Evolutionary conservation across 1,139 yeast genomes (phyloP).

Genomic region (Lodderomyces oxycetoniae): DNA sequence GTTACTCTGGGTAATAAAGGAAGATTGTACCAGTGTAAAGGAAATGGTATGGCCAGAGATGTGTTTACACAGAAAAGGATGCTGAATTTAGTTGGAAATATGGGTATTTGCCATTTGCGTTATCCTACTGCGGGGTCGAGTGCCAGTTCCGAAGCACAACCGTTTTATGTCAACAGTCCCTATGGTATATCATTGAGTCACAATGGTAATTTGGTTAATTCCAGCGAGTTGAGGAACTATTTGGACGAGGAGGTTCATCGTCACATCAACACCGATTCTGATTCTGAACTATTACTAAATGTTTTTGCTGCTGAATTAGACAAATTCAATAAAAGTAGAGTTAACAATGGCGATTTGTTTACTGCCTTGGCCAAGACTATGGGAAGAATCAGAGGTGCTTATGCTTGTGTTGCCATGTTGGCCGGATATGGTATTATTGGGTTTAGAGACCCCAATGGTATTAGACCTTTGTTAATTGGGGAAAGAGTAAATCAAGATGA

Average conservation of each 20-base stretch:
- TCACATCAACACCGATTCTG: conserved; percentile 95
- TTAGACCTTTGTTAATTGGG: conserved; percentile 85
- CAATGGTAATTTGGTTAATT: conserved; percentile 92
- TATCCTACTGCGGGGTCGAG: conserved; percentile 99
- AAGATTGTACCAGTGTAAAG: conserved; percentile 93
- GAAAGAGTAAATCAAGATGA: conserved; percentile 68
- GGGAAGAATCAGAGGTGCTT: conserved; percentile 83
- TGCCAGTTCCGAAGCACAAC: conserved; percentile 97
- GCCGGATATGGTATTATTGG: conserved; percentile 97
- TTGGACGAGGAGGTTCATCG: conserved; percentile 94
- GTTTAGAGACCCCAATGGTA: conserved; percentile 95
- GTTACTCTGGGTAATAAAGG: conserved; percentile 95
- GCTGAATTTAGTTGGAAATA: conserved; percentile 77
- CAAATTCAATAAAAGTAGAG: conserved; percentile 87
- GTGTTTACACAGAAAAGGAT: conserved; percentile 85
- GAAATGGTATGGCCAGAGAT: conserved; percentile 98
- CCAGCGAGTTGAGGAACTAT: conserved; percentile 66
- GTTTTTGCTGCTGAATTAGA: conserved; percentile 90
- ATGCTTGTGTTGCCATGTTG: conserved; percentile 90
- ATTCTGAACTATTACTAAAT: conserved; percentile 84
- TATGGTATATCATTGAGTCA: conserved; percentile 88
- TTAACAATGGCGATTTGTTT: conserved; percentile 85
- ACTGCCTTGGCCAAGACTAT: conserved; percentile 80
- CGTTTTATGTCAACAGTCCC: conserved; percentile 95
- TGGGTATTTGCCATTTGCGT: conserved; percentile 93